Evolutionary conservation across 225 moss, liverwort and hornwort species (phyloP), one percentile per base, ranked within the genome.

Genomic region (Anthoceros angustus): DNA sequence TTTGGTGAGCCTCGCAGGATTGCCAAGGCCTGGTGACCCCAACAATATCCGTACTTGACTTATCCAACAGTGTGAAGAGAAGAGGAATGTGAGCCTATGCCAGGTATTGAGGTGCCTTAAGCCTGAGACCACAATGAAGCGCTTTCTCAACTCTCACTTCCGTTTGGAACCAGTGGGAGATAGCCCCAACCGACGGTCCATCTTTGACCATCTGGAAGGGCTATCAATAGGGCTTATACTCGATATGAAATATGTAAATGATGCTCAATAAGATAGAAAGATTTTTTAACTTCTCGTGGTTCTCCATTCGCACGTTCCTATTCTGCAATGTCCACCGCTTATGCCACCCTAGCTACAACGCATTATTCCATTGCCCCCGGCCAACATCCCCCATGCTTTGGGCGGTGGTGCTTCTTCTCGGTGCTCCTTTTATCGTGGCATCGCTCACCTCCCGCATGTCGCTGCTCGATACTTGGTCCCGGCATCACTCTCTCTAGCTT

Each of bases 141-240:
- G 82, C 0, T 95, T 95, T 26, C 72, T 88, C 39, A 81, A 78
- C 26, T 91, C 95, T 0, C 85, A 95, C 26, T 95, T 88, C 72
- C 91, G 95, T 11, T 75, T 95, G 88, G 91, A 95, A 70, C 95
- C 95, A 0, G 85, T 85, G 0, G 95, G 95, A 0, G 95, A 95
- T 66, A 91, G 88, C 26, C 88, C 95, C 0, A 95, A 86, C 0
- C 77, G 95, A 2, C 68, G 91, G 1, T 88, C 91, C 0, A 83
- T 95, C 8, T 95, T 95, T 23, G 91, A 95, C 61, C 88, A 88
- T 0, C 82, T 95, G 0, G 72, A 90, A 1, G 94, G 87, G 88
- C 91, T 26, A 91, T 91, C 7, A 85, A 85, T 61, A 88, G 91
- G 0, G 95, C 95, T 0, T 88, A 91, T 39, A 71, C 85, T 41